Percentiles rank a stretch among this genome's conserved stretches.
These are phyloP conservation scores for Cercospora canescens DNA, from an alignment of 2,329 filamentous ascomycete genomes.

Conservation along the genomic window DNA sequence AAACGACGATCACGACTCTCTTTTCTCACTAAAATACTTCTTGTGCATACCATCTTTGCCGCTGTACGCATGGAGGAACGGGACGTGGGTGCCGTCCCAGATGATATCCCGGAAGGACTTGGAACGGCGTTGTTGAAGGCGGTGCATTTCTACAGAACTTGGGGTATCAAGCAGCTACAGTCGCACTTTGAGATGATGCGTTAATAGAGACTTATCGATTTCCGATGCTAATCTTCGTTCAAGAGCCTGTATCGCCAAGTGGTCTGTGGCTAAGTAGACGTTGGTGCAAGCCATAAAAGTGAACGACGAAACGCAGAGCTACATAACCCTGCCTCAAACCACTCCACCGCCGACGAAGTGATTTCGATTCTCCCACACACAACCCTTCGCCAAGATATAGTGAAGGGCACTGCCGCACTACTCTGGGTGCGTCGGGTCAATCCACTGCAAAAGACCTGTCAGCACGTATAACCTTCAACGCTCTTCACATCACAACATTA, in stretches of 20 bases:
- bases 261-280: too few relatives aligned
- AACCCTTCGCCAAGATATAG: too few relatives aligned
- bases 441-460: conserved; percentile 32
- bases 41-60: conserved; percentile 7
- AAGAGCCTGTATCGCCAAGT: too few relatives aligned
- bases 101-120: not conserved
- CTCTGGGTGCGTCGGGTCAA: conserved; percentile 44
- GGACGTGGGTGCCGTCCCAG: not conserved
- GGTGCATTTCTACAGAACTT: not conserved
- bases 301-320: too few relatives aligned
- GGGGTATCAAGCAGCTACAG: not conserved
- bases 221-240: not conserved
- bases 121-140: not conserved
- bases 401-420: too few relatives aligned
- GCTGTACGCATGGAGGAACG: not conserved
- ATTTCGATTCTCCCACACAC: too few relatives aligned
- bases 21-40: not conserved
- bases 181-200: not conserved
- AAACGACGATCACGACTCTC: conserved; percentile 9
- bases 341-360: too few relatives aligned
- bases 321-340: too few relatives aligned
- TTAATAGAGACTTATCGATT: not conserved
- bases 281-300: too few relatives aligned
- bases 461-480: not conserved
- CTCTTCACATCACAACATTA: not conserved